Conservation (phyloP, 106 monocot species). For the Dendrobium nobile region DNA sequence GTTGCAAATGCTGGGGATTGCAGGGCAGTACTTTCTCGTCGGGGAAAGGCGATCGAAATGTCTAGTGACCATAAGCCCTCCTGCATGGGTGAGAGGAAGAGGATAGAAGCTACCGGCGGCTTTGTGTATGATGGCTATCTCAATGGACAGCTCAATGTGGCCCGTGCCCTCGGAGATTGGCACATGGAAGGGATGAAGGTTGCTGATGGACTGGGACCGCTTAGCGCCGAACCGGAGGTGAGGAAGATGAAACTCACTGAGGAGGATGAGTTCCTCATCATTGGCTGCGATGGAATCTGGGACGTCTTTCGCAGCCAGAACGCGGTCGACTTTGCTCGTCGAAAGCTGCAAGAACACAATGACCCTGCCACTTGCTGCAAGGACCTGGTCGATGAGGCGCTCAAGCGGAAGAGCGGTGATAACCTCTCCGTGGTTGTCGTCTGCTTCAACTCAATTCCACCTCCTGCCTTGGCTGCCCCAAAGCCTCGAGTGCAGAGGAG, state of each 20-base stretch:
- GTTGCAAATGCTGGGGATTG: slow-evolving; percentile 94
- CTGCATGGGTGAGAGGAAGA: slow-evolving; percentile 31
- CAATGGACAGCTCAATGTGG: slow-evolving; percentile 77
- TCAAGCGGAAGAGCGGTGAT: slow-evolving; percentile 69
- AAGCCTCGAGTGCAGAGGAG: slow-evolving; percentile 59
- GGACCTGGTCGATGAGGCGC: slow-evolving; percentile 70
- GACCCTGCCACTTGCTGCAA: slow-evolving; percentile 59
- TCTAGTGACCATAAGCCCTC: slow-evolving; percentile 74
- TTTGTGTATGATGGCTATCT: slow-evolving; percentile 75
- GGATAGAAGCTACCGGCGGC: slow-evolving; percentile 75
- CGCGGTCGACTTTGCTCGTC: slow-evolving; percentile 73
- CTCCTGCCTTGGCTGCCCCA: slow-evolving; percentile 44
- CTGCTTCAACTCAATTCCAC: slow-evolving; percentile 60
- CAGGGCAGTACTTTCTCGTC: slow-evolving; percentile 69
- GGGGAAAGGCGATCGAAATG: slow-evolving; percentile 80
- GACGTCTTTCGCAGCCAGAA: slow-evolving; percentile 88
- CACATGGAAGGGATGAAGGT: slow-evolving; percentile 79
- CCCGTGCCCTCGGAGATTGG: slow-evolving; percentile 89
- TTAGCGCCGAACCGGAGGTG: slow-evolving; percentile 82
- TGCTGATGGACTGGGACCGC: slow-evolving; percentile 37
- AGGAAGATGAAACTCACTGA: slow-evolving; percentile 42
- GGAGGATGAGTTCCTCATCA: slow-evolving; percentile 86
- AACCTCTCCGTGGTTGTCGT: slow-evolving; percentile 68
- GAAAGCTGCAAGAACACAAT: slow-evolving; percentile 79
- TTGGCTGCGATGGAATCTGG: slow-evolving; percentile 91